Evolutionary conservation across 306 rosid genomes (phyloP).

Genomic region (Vicia faba): DNA sequence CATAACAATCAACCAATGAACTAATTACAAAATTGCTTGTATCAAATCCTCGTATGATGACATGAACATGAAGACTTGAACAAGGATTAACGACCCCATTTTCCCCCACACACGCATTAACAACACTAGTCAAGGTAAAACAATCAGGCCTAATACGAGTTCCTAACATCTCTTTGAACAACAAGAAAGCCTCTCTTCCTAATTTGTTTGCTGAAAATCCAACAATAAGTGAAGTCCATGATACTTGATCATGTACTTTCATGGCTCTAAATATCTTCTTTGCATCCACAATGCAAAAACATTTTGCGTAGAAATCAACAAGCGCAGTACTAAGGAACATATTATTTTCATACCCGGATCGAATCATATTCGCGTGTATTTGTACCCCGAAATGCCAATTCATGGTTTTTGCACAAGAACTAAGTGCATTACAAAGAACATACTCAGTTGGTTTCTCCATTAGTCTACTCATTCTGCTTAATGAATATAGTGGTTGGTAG

Average conservation of each 20-base stretch:
- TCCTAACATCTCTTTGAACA: slow-evolving; percentile 58
- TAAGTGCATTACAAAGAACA: slow-evolving; percentile 56
- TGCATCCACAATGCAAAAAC: slow-evolving; percentile 53
- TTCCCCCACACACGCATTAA: slow-evolving; percentile 52
- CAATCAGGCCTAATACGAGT: slow-evolving; percentile 55
- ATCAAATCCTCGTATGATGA: slow-evolving; percentile 52
- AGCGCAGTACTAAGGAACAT: slow-evolving; percentile 55
- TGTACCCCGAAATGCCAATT: slow-evolving; percentile 51
- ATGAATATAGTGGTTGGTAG: slow-evolving; percentile 34
- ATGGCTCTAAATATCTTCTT: slow-evolving; percentile 52
- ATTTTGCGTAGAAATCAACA: slow-evolving; percentile 63
- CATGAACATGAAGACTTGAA: slow-evolving; percentile 57
- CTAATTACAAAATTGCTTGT: slow-evolving; percentile 54
- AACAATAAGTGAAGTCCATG: slow-evolving; percentile 65
- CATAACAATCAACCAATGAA: slow-evolving; percentile 62
- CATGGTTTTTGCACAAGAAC: slow-evolving; percentile 52
- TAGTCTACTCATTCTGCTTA: slow-evolving; percentile 26
- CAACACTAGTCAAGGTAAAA: slow-evolving; percentile 61
- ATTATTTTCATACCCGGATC: slow-evolving; percentile 50
- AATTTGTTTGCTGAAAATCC: slow-evolving; percentile 54
- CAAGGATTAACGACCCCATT: slow-evolving; percentile 41
- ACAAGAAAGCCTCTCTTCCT: slow-evolving; percentile 50
- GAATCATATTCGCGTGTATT: slow-evolving; percentile 55
- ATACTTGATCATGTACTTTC: slow-evolving; percentile 62
- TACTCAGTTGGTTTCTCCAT: slow-evolving; percentile 39